Conservation (phyloP, 2,329 filamentous ascomycete genomes). For the Phaeoacremonium minimum region DNA sequence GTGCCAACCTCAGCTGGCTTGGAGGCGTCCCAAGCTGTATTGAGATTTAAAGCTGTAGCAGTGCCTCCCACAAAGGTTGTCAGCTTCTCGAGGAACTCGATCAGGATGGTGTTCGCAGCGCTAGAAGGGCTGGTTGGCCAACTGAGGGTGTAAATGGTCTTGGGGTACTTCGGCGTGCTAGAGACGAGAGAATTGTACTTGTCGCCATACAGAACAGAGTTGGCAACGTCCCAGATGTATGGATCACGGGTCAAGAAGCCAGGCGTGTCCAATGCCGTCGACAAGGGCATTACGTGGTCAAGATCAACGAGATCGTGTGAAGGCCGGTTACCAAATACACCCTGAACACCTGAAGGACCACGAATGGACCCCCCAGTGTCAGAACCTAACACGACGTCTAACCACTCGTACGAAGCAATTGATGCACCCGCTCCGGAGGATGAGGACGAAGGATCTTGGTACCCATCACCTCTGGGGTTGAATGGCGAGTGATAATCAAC, state of each 20-base stretch:
- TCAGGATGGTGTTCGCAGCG: slow-evolving; percentile 14
- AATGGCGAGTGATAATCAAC: slow-evolving; percentile 36
- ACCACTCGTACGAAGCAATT: slow-evolving; percentile 36
- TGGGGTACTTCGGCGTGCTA: slow-evolving; percentile 19
- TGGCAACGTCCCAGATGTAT: slow-evolving; percentile 24
- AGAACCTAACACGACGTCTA: slow-evolving; percentile 36
- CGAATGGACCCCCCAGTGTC: slow-evolving; percentile 43
- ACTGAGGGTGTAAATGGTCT: slow-evolving; percentile 21
- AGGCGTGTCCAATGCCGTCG: slow-evolving; percentile 34
- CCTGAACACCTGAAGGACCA: slow-evolving; percentile 35
- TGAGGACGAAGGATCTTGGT: slow-evolving; percentile 39
- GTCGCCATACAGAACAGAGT: slow-evolving; percentile 22
- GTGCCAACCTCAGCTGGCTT: slow-evolving; percentile 12
- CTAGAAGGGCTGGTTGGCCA: slow-evolving; percentile 2
- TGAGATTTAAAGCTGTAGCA: slow-evolving; percentile 13
- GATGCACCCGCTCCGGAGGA: slow-evolving; percentile 34
- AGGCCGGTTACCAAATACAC: slow-evolving; percentile 40
- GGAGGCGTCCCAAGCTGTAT: slow-evolving; percentile 17
- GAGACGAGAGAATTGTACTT: slow-evolving; percentile 24
- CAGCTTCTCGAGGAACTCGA: slow-evolving; percentile 20
- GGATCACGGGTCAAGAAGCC: slow-evolving; percentile 35
- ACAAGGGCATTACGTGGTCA: slow-evolving; percentile 36
- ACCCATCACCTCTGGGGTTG: slow-evolving; percentile 42
- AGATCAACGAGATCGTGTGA: slow-evolving; percentile 32
- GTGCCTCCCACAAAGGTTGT: slow-evolving; percentile 18